Base-by-base conservation (phyloP, 306 rosid genomes). In the Vigna mungo region DNA sequence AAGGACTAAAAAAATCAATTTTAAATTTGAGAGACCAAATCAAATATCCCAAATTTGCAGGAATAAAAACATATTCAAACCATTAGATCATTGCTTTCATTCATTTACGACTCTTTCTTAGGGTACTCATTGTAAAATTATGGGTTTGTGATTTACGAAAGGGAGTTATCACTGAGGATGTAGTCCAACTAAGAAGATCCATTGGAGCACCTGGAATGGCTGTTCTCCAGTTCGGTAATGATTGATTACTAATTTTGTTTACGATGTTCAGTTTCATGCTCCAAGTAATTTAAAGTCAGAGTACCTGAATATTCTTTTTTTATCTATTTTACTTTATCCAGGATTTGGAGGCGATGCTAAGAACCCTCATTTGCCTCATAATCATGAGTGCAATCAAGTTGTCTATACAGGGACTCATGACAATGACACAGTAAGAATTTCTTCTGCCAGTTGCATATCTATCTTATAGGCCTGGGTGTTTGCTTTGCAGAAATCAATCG, bases 141-240 rank as follows among this genome's bases (percentile, higher is more conserved):
- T 56, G 14, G 78, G 17, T 59, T 61, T 75, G 72, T 68, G 17
- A 68, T 67, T 56, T 48, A n/a, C 72, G 83, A 74, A 85, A 94
- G 98, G 98, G 97, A 47, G 97, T 92, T 81, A 94, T 94, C 87
- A 94, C 97, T 0, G 92, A 94, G 84, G 98, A 94, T 83, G 97
- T 94, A 62, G 90, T 94, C 79, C 85, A 87, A 63, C 95, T 94
- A 58, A 84, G 98, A 84, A 89, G 87, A 82, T 89, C 91, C 75
- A 90, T 94, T 47, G 92, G 91, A 74, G 98, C 98, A 69, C 96
- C 98, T 74, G 98, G 98, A 87, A 92, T 94, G 98, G 97, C 97
- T 17, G 96, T 94, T 67, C 98, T 94, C 55, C 98, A 94, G 80
- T 94, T 94, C 86, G 98, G 97, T 94, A 87, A 74, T 47, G 56